Evolutionary conservation across 192 early-diverging fungal genomes (phyloP).

Genomic region (Podila horticola): DNA sequence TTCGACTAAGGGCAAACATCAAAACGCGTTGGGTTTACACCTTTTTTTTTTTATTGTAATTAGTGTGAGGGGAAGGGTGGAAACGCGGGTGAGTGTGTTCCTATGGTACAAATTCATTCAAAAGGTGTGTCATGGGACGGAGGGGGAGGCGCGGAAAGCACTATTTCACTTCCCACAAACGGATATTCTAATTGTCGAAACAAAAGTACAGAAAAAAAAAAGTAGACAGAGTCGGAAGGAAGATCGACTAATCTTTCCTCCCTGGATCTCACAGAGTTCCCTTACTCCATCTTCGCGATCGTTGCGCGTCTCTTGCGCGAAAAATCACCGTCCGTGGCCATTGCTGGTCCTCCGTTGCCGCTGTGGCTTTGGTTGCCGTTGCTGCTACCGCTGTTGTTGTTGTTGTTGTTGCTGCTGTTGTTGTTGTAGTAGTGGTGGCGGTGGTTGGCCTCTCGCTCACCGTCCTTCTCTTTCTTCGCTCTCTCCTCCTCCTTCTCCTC

Average conservation of each 20-base stretch:
- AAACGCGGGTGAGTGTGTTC: too few species aligned
- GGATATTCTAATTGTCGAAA: too few species aligned
- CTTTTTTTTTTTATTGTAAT: too few species aligned
- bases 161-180: too few species aligned
- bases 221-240: background rate
- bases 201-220: too few species aligned
- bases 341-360: constrained; percentile 16
- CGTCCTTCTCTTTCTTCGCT: too few species aligned
- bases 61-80: too few species aligned
- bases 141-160: too few species aligned
- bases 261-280: background rate
- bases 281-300: constrained; percentile 29
- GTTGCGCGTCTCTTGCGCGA: constrained; percentile 43
- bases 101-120: too few species aligned
- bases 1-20: too few species aligned
- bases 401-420: background rate
- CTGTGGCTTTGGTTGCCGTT: background rate
- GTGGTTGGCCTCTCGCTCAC: background rate
- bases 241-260: background rate
- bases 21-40: too few species aligned
- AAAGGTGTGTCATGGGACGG: too few species aligned
- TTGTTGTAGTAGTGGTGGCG: background rate
- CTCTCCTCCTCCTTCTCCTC: background rate
- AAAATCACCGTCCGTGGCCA: constrained; percentile 27
- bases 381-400: background rate